A percentile compares a stretch with the other conserved stretches of the same genome.
These are phyloP conservation scores for Rosa rugosa DNA, from an alignment of 306 rosid species.

Conservation along the genomic window DNA sequence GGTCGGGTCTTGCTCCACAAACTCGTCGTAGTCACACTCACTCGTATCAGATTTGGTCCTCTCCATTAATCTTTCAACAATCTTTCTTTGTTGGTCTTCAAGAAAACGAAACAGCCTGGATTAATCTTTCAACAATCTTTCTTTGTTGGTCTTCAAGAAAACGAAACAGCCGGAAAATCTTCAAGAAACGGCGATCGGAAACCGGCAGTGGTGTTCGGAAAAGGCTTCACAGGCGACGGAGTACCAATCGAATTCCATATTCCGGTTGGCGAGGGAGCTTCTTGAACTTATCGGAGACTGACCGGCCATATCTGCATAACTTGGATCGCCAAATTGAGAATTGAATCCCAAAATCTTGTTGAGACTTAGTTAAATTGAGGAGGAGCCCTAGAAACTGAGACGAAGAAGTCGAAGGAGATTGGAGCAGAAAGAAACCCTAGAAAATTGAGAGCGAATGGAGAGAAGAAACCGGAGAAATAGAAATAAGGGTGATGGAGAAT, in stretches of 20 bases:
- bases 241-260: not conserved
- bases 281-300: not conserved
- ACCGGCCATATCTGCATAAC: not conserved
- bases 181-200: not conserved
- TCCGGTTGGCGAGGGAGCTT: no score
- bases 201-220: not conserved
- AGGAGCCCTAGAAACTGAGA: not conserved
- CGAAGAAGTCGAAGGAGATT: not conserved
- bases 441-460: not conserved
- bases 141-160: not conserved
- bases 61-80: not conserved
- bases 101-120: no score
- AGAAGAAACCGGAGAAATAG: not conserved
- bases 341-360: no score
- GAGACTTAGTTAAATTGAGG: not conserved
- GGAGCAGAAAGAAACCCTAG: not conserved
- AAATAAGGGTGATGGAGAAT: not conserved
- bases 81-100: not conserved
- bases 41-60: not conserved
- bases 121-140: not conserved
- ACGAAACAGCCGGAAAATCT: rapidly evolving
- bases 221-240: not conserved
- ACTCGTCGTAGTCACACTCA: conserved; percentile 17
- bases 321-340: not conserved
- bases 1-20: conserved; percentile 69